phyloP scores from a whole-genome alignment of 108 stramenopile species.

The Nitzschia sp. region DNA sequence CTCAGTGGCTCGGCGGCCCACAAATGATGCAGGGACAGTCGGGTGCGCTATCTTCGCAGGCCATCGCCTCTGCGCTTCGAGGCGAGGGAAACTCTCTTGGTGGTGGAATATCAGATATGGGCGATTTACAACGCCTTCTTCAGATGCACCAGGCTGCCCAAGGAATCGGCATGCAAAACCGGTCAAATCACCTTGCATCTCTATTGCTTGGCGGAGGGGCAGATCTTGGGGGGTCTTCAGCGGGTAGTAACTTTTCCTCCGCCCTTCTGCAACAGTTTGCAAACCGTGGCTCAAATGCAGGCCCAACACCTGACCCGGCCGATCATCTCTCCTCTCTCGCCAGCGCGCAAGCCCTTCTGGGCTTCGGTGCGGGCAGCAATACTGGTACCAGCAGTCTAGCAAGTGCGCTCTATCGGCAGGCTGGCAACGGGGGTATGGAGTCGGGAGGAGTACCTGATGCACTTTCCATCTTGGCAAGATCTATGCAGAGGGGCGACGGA shows the following conservation, averaged over 20 bases:
- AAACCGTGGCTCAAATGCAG: not conserved
- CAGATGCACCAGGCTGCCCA: conserved; percentile 28
- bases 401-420: conserved; percentile 7
- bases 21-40: conserved; percentile 31
- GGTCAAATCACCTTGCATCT: conserved; percentile 9
- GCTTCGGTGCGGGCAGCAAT: not conserved
- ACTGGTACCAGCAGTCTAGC: conserved; percentile 3
- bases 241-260: conserved; percentile 9
- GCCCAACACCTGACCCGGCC: conserved; percentile 1
- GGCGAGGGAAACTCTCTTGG: conserved; percentile 1
- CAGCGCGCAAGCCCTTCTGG: conserved; percentile 18
- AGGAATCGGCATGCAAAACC: conserved; percentile 13
- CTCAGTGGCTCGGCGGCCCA: conserved; percentile 18
- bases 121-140: conserved; percentile 28
- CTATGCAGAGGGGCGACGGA: conserved; percentile 8
- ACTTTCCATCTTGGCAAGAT: conserved; percentile 18
- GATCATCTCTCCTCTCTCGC: conserved; percentile 19
- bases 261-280: conserved; percentile 23
- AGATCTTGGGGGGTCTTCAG: not conserved
- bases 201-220: conserved; percentile 8
- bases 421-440: conserved; percentile 6
- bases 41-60: conserved; percentile 4
- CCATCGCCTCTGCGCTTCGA: not conserved
- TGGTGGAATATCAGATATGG: conserved; percentile 5
- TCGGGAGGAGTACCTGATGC: conserved; percentile 16